Evolutionary conservation across 116 monocot genomes (phyloP).

Genomic region (Dioscorea cayenensis): DNA sequence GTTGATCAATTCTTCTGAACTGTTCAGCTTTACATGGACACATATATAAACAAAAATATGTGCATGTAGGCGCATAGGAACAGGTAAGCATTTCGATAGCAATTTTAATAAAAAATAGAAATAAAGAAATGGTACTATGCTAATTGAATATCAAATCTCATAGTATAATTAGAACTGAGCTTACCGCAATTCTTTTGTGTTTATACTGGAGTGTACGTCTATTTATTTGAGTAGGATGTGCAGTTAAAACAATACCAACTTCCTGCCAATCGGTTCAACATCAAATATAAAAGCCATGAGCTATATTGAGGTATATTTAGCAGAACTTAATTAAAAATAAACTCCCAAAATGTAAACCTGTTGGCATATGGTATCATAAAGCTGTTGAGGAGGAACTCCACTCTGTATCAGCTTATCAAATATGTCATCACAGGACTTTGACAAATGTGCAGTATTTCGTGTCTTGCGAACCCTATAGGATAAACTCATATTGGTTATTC

Average conservation of each 20-base stretch:
- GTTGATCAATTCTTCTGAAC: too few species aligned
- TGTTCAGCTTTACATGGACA: too few species aligned
- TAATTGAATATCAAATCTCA: not conserved
- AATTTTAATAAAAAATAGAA: not conserved
- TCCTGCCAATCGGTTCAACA: conserved; percentile 26
- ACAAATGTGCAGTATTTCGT: conserved; percentile 33
- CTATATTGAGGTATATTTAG: not conserved
- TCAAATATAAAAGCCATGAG: too few species aligned
- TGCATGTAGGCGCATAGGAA: too few species aligned
- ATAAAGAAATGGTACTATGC: not conserved
- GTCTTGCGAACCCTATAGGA: conserved; percentile 58
- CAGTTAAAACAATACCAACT: conserved; percentile 92
- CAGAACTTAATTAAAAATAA: not conserved
- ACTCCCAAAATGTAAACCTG: conserved; percentile 36
- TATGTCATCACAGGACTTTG: conserved; percentile 88
- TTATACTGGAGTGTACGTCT: conserved; percentile 93
- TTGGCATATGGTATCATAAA: conserved; percentile 75
- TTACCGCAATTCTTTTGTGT: conserved; percentile 84
- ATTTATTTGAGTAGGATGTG: conserved; percentile 98
- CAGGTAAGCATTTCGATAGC: too few species aligned
- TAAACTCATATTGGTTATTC: not conserved
- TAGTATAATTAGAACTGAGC: conserved; percentile 6
- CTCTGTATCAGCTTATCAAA: conserved; percentile 73
- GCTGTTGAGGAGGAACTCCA: conserved; percentile 63
- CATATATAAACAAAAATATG: too few species aligned